Evolutionary conservation across 345 rosid species (phyloP).

Genomic region (Melastoma malabathricum): DNA sequence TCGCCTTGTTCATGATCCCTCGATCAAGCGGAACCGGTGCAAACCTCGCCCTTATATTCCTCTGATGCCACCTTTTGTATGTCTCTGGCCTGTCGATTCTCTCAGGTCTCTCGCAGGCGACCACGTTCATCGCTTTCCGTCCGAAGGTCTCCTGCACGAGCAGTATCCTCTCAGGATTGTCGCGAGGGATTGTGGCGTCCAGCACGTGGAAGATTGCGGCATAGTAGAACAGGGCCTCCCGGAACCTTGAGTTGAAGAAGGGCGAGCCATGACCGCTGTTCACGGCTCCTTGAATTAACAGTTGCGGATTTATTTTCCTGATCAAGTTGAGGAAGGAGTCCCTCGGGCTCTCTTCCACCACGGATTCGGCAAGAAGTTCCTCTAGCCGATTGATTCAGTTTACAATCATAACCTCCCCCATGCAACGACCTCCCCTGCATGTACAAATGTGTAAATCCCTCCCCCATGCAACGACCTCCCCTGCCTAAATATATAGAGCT

Average conservation of each 20-base stretch:
- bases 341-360: slow-evolving; percentile 5
- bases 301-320: slow-evolving; percentile 3
- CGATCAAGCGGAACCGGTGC: slow-evolving; percentile 1
- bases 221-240: slow-evolving; percentile 9
- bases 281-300: slow-evolving; percentile 6
- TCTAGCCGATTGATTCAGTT: neutral
- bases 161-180: slow-evolving; percentile 2
- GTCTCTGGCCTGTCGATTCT: neutral
- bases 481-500: too few relatives aligned
- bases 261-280: slow-evolving; percentile 4
- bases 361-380: slow-evolving; percentile 4
- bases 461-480: too few relatives aligned
- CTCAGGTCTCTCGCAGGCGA: slow-evolving; percentile 1
- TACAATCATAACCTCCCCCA: neutral
- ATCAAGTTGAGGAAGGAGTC: slow-evolving; percentile 7
- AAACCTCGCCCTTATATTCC: slow-evolving; percentile 1
- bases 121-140: neutral
- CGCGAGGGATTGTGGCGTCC: slow-evolving; percentile 1
- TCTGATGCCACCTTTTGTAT: neutral
- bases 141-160: neutral
- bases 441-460: too few relatives aligned
- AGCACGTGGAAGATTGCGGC: slow-evolving; percentile 8
- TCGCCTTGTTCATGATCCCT: neutral
- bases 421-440: too few relatives aligned
- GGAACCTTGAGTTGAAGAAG: slow-evolving; percentile 5